Conservation (phyloP, 257 asterid genomes). For the Gynochthodes officinalis region DNA sequence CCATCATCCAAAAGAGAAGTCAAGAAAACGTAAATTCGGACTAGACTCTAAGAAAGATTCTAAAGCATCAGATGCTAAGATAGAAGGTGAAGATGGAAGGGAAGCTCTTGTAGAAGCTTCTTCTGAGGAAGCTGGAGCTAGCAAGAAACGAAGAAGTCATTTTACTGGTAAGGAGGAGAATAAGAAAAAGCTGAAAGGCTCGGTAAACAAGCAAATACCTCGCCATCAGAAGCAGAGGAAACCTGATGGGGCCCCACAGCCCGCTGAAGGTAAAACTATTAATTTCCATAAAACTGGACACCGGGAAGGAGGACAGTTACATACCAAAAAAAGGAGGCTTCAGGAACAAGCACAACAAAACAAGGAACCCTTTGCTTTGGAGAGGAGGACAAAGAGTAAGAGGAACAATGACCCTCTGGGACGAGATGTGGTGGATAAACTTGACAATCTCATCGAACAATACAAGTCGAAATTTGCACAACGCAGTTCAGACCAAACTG, state of each 20-base stretch:
- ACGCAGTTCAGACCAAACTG: constrained; percentile 27
- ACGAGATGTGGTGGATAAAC: constrained; percentile 65
- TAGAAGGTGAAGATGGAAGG: constrained; percentile 25
- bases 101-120: constrained; percentile 23
- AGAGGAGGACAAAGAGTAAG: constrained; percentile 46
- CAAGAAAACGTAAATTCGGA: constrained; percentile 53
- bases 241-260: constrained; percentile 10
- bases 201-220: constrained; percentile 19
- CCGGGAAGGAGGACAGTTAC: constrained; percentile 16
- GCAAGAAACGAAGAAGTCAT: constrained; percentile 31
- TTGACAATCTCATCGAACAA: constrained; percentile 70
- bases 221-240: constrained; percentile 25
- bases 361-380: constrained; percentile 29
- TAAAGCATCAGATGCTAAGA: constrained; percentile 28
- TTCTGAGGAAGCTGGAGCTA: constrained; percentile 26
- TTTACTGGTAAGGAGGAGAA: constrained; percentile 16
- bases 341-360: constrained; percentile 28
- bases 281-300: constrained; percentile 24
- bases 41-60: constrained; percentile 29
- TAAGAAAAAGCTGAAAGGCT: constrained; percentile 25
- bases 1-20: constrained; percentile 23
- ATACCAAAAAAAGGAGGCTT: constrained; percentile 27
- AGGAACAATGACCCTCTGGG: constrained; percentile 66
- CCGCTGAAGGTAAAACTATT: constrained; percentile 16
- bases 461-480: constrained; percentile 68